phyloP scores from a whole-genome alignment of 176 grass and related monocot genomes.

The Bromus sterilis region DNA sequence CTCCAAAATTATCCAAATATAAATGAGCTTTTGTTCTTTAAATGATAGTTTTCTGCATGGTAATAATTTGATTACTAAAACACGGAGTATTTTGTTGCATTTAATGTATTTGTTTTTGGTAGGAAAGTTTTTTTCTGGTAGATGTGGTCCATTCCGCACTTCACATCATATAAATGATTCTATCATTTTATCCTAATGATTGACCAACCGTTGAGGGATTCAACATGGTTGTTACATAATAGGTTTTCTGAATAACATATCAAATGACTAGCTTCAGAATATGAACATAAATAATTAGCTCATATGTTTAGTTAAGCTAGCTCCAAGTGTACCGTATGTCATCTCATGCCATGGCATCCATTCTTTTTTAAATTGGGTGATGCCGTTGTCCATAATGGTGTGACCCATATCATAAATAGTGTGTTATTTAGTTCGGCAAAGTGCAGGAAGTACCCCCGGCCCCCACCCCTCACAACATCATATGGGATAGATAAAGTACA shows the following conservation, averaged over 20 bases:
- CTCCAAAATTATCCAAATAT: too few species aligned
- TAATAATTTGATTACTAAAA: not conserved
- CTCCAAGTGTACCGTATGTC: not conserved
- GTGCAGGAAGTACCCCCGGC: not conserved
- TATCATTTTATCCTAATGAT: not conserved
- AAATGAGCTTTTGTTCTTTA: too few species aligned
- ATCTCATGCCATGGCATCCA: not conserved
- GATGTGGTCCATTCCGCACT: not conserved
- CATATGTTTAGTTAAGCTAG: not conserved
- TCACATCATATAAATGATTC: not conserved
- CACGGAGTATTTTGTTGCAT: not conserved
- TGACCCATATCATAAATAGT: too few species aligned
- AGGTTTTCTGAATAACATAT: too few species aligned
- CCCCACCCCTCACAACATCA: too few species aligned
- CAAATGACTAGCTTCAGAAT: not conserved
- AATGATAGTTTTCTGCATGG: not conserved
- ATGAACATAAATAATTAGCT: not conserved
- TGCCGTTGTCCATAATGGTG: too few species aligned
- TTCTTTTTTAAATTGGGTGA: not conserved
- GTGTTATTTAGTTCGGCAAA: too few species aligned
- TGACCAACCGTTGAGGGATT: not conserved
- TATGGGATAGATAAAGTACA: too few species aligned
- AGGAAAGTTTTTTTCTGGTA: not conserved
- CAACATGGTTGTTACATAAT: not conserved
- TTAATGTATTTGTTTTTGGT: not conserved